Evolutionary conservation across 176 grass and related monocot genomes (phyloP).

Genomic region (Aegilops umbellulata): DNA sequence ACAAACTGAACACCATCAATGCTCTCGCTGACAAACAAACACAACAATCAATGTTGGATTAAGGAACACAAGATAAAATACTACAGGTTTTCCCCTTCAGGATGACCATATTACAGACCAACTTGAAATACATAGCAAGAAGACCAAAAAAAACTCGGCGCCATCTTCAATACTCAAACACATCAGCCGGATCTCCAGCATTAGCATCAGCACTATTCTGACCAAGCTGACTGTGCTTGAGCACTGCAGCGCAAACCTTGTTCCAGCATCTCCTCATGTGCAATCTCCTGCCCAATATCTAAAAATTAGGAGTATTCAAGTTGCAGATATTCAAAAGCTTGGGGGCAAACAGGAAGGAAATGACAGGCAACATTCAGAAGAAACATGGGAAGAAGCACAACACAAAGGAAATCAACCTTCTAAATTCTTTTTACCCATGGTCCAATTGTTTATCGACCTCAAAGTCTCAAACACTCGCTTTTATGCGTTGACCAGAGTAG

Average conservation of each 20-base stretch:
- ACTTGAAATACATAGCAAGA: neutral
- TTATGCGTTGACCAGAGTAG: too few relatives aligned
- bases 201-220: neutral
- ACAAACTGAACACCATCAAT: neutral
- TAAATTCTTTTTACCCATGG: too few relatives aligned
- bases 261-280: neutral
- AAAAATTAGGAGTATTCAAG: neutral
- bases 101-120: neutral
- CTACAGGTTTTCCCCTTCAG: neutral
- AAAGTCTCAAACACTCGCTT: too few relatives aligned
- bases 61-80: neutral
- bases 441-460: too few relatives aligned
- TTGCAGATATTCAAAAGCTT: neutral
- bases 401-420: too few relatives aligned
- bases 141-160: neutral
- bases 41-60: neutral
- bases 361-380: neutral
- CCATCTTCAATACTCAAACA: neutral
- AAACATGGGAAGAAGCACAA: neutral
- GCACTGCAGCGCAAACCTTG: neutral
- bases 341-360: neutral
- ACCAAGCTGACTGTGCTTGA: neutral
- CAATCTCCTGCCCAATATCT: neutral
- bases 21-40: neutral
- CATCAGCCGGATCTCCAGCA: neutral